A percentile compares a stretch with the other conserved stretches of the same genome.
Evolutionary conservation across 164 flowering plant species (phyloP).

Genomic region (Amborella trichopoda): DNA sequence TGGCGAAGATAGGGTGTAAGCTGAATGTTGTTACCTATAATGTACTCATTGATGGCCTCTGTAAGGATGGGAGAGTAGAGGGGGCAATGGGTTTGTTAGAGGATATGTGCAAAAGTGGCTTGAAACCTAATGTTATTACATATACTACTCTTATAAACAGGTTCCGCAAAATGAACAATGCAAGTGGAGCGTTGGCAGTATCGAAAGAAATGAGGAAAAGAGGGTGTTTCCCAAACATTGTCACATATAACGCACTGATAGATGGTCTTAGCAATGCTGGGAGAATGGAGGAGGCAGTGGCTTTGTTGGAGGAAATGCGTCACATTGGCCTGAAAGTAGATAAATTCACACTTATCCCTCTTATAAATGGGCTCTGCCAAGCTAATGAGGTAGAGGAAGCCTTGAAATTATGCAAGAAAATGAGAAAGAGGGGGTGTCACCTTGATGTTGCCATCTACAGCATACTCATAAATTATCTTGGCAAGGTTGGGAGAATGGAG

Average conservation of each 20-base stretch:
- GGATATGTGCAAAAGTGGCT: slow-evolving; percentile 36
- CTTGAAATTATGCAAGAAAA: slow-evolving; percentile 32
- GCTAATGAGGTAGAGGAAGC: slow-evolving; percentile 51
- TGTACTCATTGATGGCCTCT: slow-evolving; percentile 48
- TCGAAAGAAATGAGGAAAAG: slow-evolving; percentile 39
- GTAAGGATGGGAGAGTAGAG: slow-evolving; percentile 41
- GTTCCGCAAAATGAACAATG: slow-evolving; percentile 40
- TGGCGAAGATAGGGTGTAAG: slow-evolving; percentile 30
- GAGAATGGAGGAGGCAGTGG: slow-evolving; percentile 42
- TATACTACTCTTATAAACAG: slow-evolving; percentile 51
- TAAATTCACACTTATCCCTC: slow-evolving; percentile 38
- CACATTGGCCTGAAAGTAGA: slow-evolving; percentile 32
- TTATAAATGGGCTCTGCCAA: slow-evolving; percentile 54
- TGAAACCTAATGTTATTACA: slow-evolving; percentile 46
- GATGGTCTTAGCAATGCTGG: slow-evolving; percentile 50
- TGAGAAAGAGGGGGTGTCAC: slow-evolving; percentile 39
- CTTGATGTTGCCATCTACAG: slow-evolving; percentile 31
- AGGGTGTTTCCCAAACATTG: slow-evolving; percentile 43
- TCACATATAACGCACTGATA: slow-evolving; percentile 52
- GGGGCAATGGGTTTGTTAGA: slow-evolving; percentile 43
- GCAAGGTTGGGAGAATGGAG: slow-evolving; percentile 31
- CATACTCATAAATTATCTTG: slow-evolving; percentile 44
- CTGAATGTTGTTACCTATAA: slow-evolving; percentile 37
- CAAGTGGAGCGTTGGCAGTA: slow-evolving; percentile 37
- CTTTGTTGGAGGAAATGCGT: slow-evolving; percentile 41